phyloP scores from a whole-genome alignment of 495 filamentous ascomycete species.

The Neurospora cerealis region DNA sequence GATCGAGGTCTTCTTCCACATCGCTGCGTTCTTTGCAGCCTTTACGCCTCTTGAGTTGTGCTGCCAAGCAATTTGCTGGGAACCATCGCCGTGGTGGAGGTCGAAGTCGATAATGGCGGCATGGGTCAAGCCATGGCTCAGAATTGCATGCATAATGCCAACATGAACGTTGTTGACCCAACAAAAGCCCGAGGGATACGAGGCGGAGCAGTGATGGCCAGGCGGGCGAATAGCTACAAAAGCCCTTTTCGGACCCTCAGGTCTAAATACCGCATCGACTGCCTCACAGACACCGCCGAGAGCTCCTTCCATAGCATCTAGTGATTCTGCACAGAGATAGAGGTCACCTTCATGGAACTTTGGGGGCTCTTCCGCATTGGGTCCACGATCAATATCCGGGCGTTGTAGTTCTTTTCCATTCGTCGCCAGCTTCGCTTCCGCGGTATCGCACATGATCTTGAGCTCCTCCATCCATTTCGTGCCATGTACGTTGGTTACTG shows the following conservation, averaged over 20 bases:
- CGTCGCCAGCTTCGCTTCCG: slow-evolving; percentile 60
- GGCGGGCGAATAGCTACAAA: slow-evolving; percentile 79
- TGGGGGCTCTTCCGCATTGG: slow-evolving; percentile 32
- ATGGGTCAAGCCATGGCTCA: slow-evolving; percentile 77
- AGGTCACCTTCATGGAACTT: slow-evolving; percentile 74
- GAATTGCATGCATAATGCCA: slow-evolving; percentile 80
- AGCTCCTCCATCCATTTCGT: slow-evolving; percentile 85
- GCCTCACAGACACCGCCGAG: slow-evolving; percentile 85
- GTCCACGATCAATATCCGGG: slow-evolving; percentile 39
- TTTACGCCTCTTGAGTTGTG: slow-evolving; percentile 57
- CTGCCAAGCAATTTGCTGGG: slow-evolving; percentile 82
- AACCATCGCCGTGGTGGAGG: slow-evolving; percentile 92
- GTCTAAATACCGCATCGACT: slow-evolving; percentile 69
- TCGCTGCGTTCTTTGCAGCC: slow-evolving; percentile 52
- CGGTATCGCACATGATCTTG: slow-evolving; percentile 68
- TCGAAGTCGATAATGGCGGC: slow-evolving; percentile 97
- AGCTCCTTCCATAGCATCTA: slow-evolving; percentile 81
- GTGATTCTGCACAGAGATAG: slow-evolving; percentile 76
- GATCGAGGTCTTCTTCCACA: slow-evolving; percentile 71
- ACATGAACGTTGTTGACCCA: slow-evolving; percentile 99
- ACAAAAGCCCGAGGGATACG: slow-evolving; percentile 87
- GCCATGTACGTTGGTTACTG: slow-evolving; percentile 77
- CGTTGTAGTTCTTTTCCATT: slow-evolving; percentile 68
- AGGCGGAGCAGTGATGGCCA: slow-evolving; percentile 87
- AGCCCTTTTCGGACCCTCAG: slow-evolving; percentile 53